These are phyloP conservation scores for Leucoagaricus sp. DNA, from an alignment of 1,284 basidiomycete species.

Conservation along the genomic window DNA sequence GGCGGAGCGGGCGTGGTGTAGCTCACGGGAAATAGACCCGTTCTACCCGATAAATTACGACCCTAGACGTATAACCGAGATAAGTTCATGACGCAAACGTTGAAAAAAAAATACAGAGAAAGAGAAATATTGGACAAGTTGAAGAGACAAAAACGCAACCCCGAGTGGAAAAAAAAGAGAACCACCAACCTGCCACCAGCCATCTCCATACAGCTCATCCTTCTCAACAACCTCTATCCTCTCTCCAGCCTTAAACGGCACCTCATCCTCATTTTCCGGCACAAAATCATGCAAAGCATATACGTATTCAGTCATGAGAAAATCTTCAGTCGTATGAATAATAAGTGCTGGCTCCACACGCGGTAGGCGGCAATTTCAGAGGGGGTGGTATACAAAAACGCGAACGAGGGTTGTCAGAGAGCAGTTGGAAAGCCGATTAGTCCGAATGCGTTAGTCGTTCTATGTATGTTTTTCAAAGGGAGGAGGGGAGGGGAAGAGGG, in stretches of 20 bases:
- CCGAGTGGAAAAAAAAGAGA: constrained; percentile 9
- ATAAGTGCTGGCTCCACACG: too few relatives aligned
- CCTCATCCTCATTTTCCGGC: constrained; percentile 94
- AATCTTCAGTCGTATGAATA: too few relatives aligned
- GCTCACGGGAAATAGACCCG: constrained; percentile 89
- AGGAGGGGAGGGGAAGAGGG: neutral
- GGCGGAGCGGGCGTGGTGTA: constrained; percentile 78
- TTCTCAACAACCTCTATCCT: constrained; percentile 89
- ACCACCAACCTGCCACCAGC: constrained; percentile 91
- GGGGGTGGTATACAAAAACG: neutral
- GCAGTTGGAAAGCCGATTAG: too few relatives aligned
- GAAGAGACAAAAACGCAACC: neutral
- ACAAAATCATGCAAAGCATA: constrained; percentile 85
- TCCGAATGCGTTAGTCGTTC: too few relatives aligned
- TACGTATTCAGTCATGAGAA: constrained; percentile 47
- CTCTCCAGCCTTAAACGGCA: constrained; percentile 86
- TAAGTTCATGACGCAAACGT: constrained; percentile 3
- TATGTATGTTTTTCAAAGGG: too few relatives aligned
- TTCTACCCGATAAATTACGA: constrained; percentile 78
- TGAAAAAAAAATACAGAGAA: neutral
- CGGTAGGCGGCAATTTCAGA: neutral
- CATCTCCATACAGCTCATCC: constrained; percentile 93
- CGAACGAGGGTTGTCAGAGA: neutral
- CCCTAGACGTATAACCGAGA: constrained; percentile 68
- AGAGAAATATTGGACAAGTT: too few relatives aligned